Evolutionary conservation across 176 grass and related monocot species (phyloP), one percentile per base, ranked within the genome.

Genomic region (Rhynchospora pubera): DNA sequence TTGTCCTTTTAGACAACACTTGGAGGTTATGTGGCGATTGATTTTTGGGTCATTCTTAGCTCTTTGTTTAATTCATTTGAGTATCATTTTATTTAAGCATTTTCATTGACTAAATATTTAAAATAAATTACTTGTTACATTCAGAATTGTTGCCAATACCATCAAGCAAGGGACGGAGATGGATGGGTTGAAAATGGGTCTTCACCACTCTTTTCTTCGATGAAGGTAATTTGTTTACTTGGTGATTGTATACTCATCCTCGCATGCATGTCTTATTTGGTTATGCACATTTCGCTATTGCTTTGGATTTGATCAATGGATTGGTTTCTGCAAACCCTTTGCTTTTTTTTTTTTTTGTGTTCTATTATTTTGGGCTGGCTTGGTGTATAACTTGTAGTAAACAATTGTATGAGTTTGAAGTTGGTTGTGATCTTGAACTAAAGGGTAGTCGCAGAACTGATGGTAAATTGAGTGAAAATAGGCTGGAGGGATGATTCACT

Each of bases 111-210:
- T 58, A 34, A 66, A 47, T 52, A 46, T 51, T 71, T 71, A 62
- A 62, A 59, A 44, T 57, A 11, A 39, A 39, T n/a, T 32, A 60
- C 43, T 77, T 66, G 10, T 45, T 88, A 61, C 11, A n/a, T 83
- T 72, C 69, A 99, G 97, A 84, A 85, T 90, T 99, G 97, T 51
- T 89, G 83, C 57, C 91, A 91, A 55, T 93, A 85, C 60, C 97
- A 99, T 91, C 91, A 90, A 83, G 93, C 97, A 45, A 92, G 91
- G 83, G 97, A 99, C 87, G 97, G 97, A 87, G 97, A 99, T 83
- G 97, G 97, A 69, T 99, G 97, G 97, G 97, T 99, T 57, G 97
- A 99, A 91, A 91, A 83, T 80, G 81, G 84, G 58, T 93, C 89
- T 83, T 90, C 87, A 34, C 9, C 86, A 23, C 42, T 80, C 55